Base-by-base conservation (phyloP, 1,284 basidiomycete genomes). In the Neonothopanus nambi region DNA sequence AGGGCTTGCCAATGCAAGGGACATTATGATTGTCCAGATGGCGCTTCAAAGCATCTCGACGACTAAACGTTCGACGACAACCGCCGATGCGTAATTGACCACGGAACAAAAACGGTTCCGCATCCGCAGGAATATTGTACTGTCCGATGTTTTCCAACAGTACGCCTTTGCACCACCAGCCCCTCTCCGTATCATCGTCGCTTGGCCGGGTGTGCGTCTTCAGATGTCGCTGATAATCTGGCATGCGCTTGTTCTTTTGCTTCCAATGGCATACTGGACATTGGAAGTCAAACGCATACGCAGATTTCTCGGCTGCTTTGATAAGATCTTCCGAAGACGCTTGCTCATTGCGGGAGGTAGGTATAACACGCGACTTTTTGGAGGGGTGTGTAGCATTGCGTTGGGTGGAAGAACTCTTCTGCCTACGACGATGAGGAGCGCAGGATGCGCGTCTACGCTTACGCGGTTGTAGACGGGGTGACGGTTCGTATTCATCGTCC, bases 171-270 rank as follows among this genome's bases (percentile, higher is more conserved):
- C 76, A 78, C 59, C 59, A 66, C 63, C 64, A 69, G 1, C 66
- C 68, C 26, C 61, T 59, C 20, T 57, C 51, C 8, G 65, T 59
- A n/a, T 65, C 62, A 24, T 62, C 55, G 30, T 65, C 56, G 8
- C 36, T 57, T 3, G 65, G 47, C 13, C 74, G 72, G 26, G 71
- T 67, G 53, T 84, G 82, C 0, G 81, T 80, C 24, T 64, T 66
- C 28, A 82, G 61, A 61, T 84, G 82, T 15, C 82, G 75, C 60
- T 72, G 73, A 58, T 79, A 77, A 56, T 84, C 82, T 6, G 79
- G 79, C 33, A 72, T 62, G 33, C 82, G 75, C 42, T 67, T 66
- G 63, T 75, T 77, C 28, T 54, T 60, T 59, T 71, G 70, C 37
- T 61, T 61, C 64, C 65, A 69, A 23, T 59, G 56, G 58, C 72